A percentile compares a stretch with the other conserved stretches of the same genome.
Evolutionary conservation across 345 rosid genomes (phyloP).

Genomic region (Eucalyptus pumila): DNA sequence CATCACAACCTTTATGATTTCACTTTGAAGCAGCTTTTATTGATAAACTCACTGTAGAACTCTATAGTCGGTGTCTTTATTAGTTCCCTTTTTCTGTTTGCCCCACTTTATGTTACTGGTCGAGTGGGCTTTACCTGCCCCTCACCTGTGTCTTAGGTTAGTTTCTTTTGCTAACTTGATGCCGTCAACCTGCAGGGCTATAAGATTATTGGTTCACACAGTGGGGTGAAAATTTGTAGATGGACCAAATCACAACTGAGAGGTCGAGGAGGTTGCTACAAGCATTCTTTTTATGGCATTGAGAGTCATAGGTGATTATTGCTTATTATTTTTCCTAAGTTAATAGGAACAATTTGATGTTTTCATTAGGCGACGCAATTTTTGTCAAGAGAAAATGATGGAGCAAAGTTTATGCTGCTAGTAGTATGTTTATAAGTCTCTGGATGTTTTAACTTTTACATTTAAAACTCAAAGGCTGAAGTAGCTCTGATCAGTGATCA

Average conservation of each 20-base stretch:
- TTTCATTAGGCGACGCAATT: neutral
- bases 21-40: neutral
- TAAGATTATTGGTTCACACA: constrained; percentile 93
- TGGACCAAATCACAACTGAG: constrained; percentile 99
- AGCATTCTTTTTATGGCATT: constrained; percentile 96
- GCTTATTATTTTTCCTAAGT: neutral
- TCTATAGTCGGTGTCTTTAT: neutral
- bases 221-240: constrained; percentile 95
- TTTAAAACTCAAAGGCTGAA: neutral
- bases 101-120: neutral
- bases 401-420: neutral
- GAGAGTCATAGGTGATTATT: constrained; percentile 87
- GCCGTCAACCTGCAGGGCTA: constrained; percentile 59
- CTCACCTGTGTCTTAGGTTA: neutral
- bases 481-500: neutral
- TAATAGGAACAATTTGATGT: neutral
- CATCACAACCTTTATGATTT: neutral
- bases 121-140: neutral
- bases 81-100: neutral
- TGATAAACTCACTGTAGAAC: neutral
- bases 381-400: neutral
- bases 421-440: neutral
- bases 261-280: constrained; percentile 99
- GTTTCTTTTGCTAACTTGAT: neutral
- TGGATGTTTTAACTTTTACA: neutral